Conservation (phyloP, 1,284 basidiomycete species). For the Retiboletus flavoniger region DNA sequence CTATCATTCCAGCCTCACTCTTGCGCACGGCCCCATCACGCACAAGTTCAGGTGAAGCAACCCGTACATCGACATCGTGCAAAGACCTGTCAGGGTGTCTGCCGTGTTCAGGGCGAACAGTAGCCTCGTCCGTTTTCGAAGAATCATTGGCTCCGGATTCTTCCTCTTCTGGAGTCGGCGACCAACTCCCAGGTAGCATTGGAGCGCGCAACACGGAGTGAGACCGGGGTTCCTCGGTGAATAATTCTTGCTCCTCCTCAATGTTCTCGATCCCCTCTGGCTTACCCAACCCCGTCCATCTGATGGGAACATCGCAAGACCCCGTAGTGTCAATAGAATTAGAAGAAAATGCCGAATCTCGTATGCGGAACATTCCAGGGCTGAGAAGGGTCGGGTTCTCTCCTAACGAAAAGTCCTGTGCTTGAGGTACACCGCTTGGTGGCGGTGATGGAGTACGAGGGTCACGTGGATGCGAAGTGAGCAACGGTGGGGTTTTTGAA, state of each 20-base stretch:
- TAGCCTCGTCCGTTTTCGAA: slow-evolving; percentile 31
- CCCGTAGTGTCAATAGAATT: slow-evolving; percentile 39
- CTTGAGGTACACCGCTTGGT: slow-evolving; percentile 18
- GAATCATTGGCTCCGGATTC: slow-evolving; percentile 22
- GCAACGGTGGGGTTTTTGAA: slow-evolving; percentile 36
- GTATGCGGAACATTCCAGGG: slow-evolving; percentile 44
- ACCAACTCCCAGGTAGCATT: slow-evolving; percentile 33
- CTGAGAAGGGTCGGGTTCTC: slow-evolving; percentile 42
- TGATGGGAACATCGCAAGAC: slow-evolving; percentile 48
- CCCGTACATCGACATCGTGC: slow-evolving; percentile 47
- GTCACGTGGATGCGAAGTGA: slow-evolving; percentile 32
- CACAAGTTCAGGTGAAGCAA: slow-evolving; percentile 49
- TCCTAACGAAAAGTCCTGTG: slow-evolving; percentile 23
- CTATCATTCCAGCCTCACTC: slow-evolving; percentile 56
- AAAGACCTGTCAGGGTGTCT: slow-evolving; percentile 39
- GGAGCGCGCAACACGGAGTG: slow-evolving; percentile 18
- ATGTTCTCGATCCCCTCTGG: slow-evolving; percentile 34
- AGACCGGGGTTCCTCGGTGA: slow-evolving; percentile 23
- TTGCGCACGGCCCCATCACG: slow-evolving; percentile 41
- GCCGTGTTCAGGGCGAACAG: slow-evolving; percentile 32
- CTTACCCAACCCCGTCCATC: slow-evolving; percentile 48
- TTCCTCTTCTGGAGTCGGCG: slow-evolving; percentile 30
- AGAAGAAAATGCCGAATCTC: slow-evolving; percentile 55
- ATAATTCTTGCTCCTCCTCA: slow-evolving; percentile 33
- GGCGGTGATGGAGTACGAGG: slow-evolving; percentile 26